phyloP scores from a whole-genome alignment of 2,329 filamentous ascomycete genomes.

The Phaeosphaeriaceae sp. region DNA sequence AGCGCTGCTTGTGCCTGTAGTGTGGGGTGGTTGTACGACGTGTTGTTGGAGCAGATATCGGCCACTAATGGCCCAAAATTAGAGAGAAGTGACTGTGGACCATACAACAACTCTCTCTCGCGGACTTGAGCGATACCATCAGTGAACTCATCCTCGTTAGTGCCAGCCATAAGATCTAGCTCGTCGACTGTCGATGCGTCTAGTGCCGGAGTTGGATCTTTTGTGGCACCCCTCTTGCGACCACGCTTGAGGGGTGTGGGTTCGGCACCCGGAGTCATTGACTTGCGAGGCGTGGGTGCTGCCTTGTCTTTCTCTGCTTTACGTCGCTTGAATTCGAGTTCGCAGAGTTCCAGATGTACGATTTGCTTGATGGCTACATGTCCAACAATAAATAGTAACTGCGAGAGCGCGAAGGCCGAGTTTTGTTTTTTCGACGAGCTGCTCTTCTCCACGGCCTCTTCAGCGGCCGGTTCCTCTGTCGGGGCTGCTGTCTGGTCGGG shows the following conservation, averaged over 20 bases:
- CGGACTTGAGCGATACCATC: slow-evolving; percentile 86
- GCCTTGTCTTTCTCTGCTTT: slow-evolving; percentile 87
- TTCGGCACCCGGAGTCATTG: slow-evolving; percentile 29
- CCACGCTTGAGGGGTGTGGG: slow-evolving; percentile 51
- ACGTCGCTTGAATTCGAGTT: slow-evolving; percentile 95
- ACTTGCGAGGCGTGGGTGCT: slow-evolving; percentile 42
- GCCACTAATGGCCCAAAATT: slow-evolving; percentile 90
- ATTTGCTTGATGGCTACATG: slow-evolving; percentile 99
- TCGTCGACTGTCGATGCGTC: slow-evolving; percentile 80
- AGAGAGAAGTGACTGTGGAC: slow-evolving; percentile 81
- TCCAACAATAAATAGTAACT: slow-evolving; percentile 92
- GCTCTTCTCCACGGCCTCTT: slow-evolving; percentile 36
- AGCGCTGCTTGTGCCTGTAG: slow-evolving; percentile 92
- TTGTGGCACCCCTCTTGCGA: slow-evolving; percentile 48
- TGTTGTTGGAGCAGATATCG: slow-evolving; percentile 92
- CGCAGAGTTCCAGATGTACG: slow-evolving; percentile 95
- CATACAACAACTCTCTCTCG: slow-evolving; percentile 84
- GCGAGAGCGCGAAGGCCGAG: slow-evolving; percentile 79
- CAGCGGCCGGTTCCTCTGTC: slow-evolving; percentile 26
- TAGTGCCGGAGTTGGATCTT: slow-evolving; percentile 55
- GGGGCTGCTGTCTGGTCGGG: slow-evolving; percentile 21
- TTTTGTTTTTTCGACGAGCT: slow-evolving; percentile 62
- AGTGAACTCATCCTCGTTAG: slow-evolving; percentile 91
- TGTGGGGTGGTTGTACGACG: slow-evolving; percentile 85
- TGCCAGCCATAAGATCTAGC: slow-evolving; percentile 94